Evolutionary conservation across 108 stramenopile species (phyloP), one percentile per base, ranked within the genome.

Genomic region (Cyclostephanos tholiformis): DNA sequence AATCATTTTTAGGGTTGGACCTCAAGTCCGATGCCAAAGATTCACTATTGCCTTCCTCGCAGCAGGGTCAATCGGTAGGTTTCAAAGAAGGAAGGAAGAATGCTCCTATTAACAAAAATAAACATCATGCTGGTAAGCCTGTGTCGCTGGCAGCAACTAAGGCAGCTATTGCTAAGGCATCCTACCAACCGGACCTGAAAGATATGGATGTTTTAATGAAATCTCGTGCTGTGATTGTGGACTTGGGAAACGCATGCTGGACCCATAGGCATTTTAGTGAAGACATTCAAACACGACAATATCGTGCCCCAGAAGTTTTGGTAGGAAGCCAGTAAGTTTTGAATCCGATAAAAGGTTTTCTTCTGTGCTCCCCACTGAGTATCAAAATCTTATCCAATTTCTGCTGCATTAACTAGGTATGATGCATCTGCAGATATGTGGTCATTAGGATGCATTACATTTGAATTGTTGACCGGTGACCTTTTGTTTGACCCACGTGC

Each of bases 161-260:
- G 38, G 69, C 82, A 2, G 76, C 84, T 11, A 58, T 71, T 17
- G 62, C 71, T 10, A 74, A 72, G 23, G 84, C 80, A 55, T 77
- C 83, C 0, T 83, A 87, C n/a, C 89, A 86, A 43, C 87, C 93
- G 2, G 88, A 92, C 66, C 63, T 95, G 9, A 91, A 87, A 53
- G 88, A 91, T 78, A 63, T 76, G 26, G 74, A 88, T 32, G 71
- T 79, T 71, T 77, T 95, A 59, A 71, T 85, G 82, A 83, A 69
- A 43, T 86, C 82, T 23, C 78, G 87, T 39, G 82, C 94, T 20
- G 91, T 92, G 17, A 89, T 98, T 43, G 98, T 99, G 10, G 98
- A 99, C 83, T 89, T 99, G 9, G 98, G 98, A 69, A 99, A 99
- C 72, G 98, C 98, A 20, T 99, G 98, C 77, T 99, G 98, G 98